A percentile compares a stretch with the other conserved stretches of the same genome.
Conservation (phyloP, 371 early-diverging fungal species). For the Homolaphlyctis polyrhiza region DNA sequence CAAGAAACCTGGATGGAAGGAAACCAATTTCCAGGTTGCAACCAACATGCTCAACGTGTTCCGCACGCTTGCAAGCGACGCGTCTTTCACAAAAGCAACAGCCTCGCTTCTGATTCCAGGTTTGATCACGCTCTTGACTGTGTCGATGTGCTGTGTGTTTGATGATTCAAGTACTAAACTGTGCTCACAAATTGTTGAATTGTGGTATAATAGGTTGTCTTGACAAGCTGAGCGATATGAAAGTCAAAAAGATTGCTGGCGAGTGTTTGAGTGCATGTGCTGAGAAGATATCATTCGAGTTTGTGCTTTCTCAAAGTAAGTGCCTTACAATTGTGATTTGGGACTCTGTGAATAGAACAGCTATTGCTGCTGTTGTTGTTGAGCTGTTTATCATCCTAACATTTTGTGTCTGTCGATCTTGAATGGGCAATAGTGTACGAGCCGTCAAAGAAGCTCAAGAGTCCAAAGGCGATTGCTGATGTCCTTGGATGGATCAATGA, state of each 20-base stretch:
- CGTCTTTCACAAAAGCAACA: constrained; percentile 64
- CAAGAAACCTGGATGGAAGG: constrained; percentile 91
- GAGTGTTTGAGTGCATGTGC: constrained; percentile 68
- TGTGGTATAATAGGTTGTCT: constrained; percentile 53
- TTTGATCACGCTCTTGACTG: constrained; percentile 23
- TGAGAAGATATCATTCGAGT: constrained; percentile 68
- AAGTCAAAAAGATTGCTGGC: constrained; percentile 78
- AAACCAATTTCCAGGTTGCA: constrained; percentile 90
- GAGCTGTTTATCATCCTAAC: no score
- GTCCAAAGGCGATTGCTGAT: constrained; percentile 87
- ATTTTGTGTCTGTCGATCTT: no score
- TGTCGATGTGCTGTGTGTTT: background rate
- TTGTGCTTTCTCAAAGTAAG: constrained; percentile 64
- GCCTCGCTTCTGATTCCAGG: constrained; percentile 67
- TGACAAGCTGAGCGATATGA: constrained; percentile 92
- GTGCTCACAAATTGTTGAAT: background rate
- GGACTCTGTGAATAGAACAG: background rate
- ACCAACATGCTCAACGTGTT: constrained; percentile 59
- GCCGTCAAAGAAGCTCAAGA: constrained; percentile 71
- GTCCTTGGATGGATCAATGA: constrained; percentile 76
- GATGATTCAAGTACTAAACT: background rate
- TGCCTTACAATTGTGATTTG: background rate
- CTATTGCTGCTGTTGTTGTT: no score
- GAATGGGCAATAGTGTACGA: constrained; percentile 69
- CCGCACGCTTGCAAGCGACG: constrained; percentile 57